These are phyloP conservation scores for Cyberlindnera mrakii DNA, from an alignment of 805 yeast genomes.

Conservation along the genomic window DNA sequence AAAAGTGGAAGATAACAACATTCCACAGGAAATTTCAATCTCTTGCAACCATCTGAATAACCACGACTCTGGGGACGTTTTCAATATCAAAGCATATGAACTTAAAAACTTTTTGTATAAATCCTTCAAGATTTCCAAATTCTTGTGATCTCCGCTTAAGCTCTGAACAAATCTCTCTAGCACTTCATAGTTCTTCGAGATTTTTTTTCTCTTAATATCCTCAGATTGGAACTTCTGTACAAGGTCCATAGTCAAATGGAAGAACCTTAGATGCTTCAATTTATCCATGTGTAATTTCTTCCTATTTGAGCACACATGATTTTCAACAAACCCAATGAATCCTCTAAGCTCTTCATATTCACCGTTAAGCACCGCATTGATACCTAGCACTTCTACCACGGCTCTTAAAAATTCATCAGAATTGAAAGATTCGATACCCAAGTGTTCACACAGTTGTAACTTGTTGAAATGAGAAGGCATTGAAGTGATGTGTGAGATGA, in stretches of 20 bases:
- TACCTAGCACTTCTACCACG: conserved; percentile 16
- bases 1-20: background rate
- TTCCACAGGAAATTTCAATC: background rate
- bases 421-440: conserved; percentile 21
- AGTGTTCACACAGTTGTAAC: conserved; percentile 14
- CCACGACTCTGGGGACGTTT: background rate
- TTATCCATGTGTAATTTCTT: conserved; percentile 22
- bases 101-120: conserved; percentile 8
- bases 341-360: conserved; percentile 10
- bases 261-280: conserved; percentile 14
- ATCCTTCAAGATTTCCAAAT: conserved; percentile 2
- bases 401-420: conserved; percentile 17
- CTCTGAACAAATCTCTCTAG: background rate
- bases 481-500: conserved; percentile 8
- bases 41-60: background rate
- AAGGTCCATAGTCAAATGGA: conserved; percentile 3
- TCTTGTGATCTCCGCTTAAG: background rate
- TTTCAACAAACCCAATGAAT: conserved; percentile 16
- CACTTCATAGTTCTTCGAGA: background rate
- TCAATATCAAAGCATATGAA: conserved; percentile 1
- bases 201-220: background rate
- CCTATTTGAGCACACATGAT: conserved; percentile 19
- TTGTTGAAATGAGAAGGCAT: conserved; percentile 16
- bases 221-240: background rate
- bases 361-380: conserved; percentile 16